Evolutionary conservation across 768 basidiomycete species (phyloP).

Genomic region (Leccinum sublutescens): DNA sequence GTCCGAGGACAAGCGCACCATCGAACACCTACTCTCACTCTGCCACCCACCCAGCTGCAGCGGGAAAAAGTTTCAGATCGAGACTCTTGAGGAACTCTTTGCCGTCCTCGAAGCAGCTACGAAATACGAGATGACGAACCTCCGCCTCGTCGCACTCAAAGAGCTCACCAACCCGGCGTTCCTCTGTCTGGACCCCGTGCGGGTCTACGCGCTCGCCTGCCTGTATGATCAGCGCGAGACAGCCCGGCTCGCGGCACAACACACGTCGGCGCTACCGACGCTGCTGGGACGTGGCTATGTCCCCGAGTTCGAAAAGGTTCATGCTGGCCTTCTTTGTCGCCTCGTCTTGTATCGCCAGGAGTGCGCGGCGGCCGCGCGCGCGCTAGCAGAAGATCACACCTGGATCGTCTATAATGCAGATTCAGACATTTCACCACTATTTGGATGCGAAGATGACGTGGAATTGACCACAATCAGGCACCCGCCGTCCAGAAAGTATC

Average conservation of each 20-base stretch:
- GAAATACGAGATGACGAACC: conserved; percentile 19
- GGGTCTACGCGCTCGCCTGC: conserved; percentile 14
- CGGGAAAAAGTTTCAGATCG: background rate
- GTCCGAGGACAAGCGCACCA: conserved; percentile 8
- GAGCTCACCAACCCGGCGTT: conserved; percentile 1
- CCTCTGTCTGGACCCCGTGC: conserved; percentile 8
- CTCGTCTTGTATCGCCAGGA: conserved; percentile 13
- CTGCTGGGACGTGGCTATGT: background rate
- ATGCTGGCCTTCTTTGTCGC: conserved; percentile 4
- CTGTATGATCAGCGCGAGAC: background rate
- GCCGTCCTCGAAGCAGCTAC: conserved; percentile 7
- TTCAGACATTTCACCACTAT: background rate
- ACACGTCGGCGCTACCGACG: conserved; percentile 8
- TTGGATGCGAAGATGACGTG: background rate
- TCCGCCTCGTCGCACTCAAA: background rate
- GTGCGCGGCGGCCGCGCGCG: background rate
- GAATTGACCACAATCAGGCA: background rate
- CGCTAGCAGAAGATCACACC: conserved; percentile 4
- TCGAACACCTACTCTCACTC: conserved; percentile 9
- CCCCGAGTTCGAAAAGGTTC: conserved; percentile 14
- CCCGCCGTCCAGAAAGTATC: conserved; percentile 5
- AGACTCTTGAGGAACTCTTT: conserved; percentile 1
- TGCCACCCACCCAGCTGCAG: conserved; percentile 8
- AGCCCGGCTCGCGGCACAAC: conserved; percentile 10
- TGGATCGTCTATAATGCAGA: conserved; percentile 1